Percentiles rank a stretch among this genome's conserved stretches.
Evolutionary conservation across 2,329 filamentous ascomycete species (phyloP).

Genomic region (Graphilbum fragrans): DNA sequence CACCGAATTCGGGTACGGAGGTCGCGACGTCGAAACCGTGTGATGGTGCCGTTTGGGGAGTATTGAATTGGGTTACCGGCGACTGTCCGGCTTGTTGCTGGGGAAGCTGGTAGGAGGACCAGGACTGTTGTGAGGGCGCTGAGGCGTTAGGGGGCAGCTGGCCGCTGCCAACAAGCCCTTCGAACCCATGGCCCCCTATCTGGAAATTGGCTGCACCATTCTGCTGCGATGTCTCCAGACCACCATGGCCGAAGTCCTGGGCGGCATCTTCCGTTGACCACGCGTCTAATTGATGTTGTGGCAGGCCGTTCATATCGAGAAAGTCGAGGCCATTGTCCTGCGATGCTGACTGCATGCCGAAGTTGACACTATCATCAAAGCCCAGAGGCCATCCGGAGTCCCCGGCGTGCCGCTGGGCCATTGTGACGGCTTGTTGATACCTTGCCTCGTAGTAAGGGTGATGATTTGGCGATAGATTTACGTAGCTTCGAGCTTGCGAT

Average conservation of each 20-base stretch:
- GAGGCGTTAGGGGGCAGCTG: not conserved
- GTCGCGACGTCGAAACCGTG: not conserved
- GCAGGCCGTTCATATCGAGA: slow-evolving; percentile 6
- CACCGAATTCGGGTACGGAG: not conserved
- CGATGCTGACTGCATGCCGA: slow-evolving; percentile 2
- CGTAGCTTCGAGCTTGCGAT: no score
- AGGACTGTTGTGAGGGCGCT: slow-evolving; percentile 1
- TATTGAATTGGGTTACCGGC: not conserved
- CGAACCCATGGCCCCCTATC: not conserved
- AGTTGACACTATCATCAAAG: slow-evolving; percentile 6
- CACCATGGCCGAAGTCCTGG: not conserved
- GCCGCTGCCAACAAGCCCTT: not conserved
- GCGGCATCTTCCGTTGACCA: slow-evolving; percentile 7
- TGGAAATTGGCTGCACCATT: not conserved
- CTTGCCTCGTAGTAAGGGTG: not conserved
- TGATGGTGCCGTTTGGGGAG: not conserved
- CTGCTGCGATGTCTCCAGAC: not conserved
- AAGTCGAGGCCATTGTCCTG: slow-evolving; percentile 6
- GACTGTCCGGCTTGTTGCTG: not conserved
- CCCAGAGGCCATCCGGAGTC: slow-evolving; percentile 7
- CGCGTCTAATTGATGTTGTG: slow-evolving; percentile 5
- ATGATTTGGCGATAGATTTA: not conserved
- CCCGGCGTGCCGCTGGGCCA: slow-evolving; percentile 11
- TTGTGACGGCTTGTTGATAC: not conserved
- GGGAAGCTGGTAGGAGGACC: slow-evolving; percentile 2